Evolutionary conservation across 768 basidiomycete genomes (phyloP).

Genomic region (Leccinum fibrillosum): DNA sequence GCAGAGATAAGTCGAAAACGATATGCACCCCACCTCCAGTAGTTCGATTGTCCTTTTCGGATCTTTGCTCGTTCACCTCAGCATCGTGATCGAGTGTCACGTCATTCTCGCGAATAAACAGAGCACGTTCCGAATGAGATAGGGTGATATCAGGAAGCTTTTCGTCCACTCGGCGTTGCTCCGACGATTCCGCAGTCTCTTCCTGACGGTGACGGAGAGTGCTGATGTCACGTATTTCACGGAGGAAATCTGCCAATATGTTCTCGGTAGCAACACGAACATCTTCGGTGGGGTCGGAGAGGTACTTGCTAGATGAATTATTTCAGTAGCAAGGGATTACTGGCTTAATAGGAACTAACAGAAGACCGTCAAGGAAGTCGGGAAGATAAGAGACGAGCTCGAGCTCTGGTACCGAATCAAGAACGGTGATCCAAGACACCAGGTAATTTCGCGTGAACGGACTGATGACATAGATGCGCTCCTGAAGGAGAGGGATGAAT

Average conservation of each 20-base stretch:
- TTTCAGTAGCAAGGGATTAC: constrained; percentile 4
- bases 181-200: constrained; percentile 42
- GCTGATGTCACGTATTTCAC: constrained; percentile 87
- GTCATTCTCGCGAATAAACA: constrained; percentile 52
- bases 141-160: constrained; percentile 57
- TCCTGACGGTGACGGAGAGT: constrained; percentile 65
- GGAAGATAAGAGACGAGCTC: constrained; percentile 94
- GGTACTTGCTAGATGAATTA: constrained; percentile 66
- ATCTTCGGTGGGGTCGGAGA: constrained; percentile 92
- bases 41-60: constrained; percentile 52
- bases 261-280: constrained; percentile 90
- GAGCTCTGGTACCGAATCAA: constrained; percentile 95
- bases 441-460: constrained; percentile 95
- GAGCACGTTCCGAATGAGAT: constrained; percentile 54
- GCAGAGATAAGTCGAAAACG: not conserved
- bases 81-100: constrained; percentile 35
- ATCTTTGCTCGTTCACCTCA: constrained; percentile 42
- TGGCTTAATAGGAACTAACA: constrained; percentile 52
- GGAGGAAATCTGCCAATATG: constrained; percentile 82
- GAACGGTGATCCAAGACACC: constrained; percentile 94
- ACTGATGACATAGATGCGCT: constrained; percentile 92
- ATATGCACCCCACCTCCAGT: constrained; percentile 51
- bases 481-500: constrained; percentile 91
- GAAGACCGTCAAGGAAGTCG: constrained; percentile 88
- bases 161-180: constrained; percentile 46